Percentiles rank a stretch among this genome's conserved stretches.
Evolutionary conservation across 129 eudicot genomes (phyloP).

Genomic region (Dittrichia graveolens): DNA sequence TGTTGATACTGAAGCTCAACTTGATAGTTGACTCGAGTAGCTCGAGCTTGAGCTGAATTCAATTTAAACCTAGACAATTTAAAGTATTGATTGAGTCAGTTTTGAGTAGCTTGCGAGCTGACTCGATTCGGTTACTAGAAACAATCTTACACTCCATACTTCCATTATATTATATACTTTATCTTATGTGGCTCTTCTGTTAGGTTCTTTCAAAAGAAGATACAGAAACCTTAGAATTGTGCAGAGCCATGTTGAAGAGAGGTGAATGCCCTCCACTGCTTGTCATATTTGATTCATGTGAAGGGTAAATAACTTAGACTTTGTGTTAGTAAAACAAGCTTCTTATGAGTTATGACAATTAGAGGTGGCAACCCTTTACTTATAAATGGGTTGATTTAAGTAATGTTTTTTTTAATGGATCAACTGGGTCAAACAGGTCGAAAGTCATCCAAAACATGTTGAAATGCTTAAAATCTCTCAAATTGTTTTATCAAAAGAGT

Average conservation of each 20-base stretch:
- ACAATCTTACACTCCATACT: neutral
- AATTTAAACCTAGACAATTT: no score
- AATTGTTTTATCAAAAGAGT: neutral
- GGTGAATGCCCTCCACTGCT: constrained; percentile 80
- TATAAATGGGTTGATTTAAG: constrained; percentile 9
- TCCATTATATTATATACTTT: constrained; percentile 18
- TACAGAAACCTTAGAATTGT: constrained; percentile 62
- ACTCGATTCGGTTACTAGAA: no score
- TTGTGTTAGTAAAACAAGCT: constrained; percentile 18
- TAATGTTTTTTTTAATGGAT: constrained; percentile 1
- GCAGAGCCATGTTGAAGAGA: constrained; percentile 65
- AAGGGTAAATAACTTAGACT: constrained; percentile 54
- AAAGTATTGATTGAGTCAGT: no score
- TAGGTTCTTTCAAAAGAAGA: constrained; percentile 88
- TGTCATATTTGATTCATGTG: constrained; percentile 64
- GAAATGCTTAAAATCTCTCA: neutral
- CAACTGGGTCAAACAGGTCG: constrained; percentile 6
- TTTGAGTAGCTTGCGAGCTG: no score
- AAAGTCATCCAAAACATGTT: constrained; percentile 7
- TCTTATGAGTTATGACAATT: constrained; percentile 25
- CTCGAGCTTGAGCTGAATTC: no score
- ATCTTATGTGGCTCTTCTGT: constrained; percentile 19
- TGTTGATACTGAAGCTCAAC: no score
- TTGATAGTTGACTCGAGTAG: no score
- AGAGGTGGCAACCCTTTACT: constrained; percentile 11